Evolutionary conservation across 495 filamentous ascomycete genomes (phyloP), one percentile per base, ranked within the genome.

Genomic region (Evansstolkia leycettana): DNA sequence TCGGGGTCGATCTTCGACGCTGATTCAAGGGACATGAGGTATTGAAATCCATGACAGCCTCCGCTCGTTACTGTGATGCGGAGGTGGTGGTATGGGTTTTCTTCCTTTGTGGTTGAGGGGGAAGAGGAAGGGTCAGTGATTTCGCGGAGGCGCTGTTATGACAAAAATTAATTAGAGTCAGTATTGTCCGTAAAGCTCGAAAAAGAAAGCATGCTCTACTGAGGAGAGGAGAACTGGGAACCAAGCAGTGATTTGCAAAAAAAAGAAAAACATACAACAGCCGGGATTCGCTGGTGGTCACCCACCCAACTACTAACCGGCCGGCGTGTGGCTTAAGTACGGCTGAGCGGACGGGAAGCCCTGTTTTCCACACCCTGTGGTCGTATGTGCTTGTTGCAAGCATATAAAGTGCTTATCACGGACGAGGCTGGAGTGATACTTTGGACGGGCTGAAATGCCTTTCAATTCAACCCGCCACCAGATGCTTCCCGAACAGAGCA

Each of bases 41-140:
- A 98, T 57, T 98, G 90, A 60, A 98, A 96, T 13, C 90, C 90
- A 61, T 98, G 92, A 58, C 90, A 98, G 24, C 90, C 90, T 39
- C 90, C 90, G 31, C 75, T 80, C 41, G 90, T 84, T 17, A 98
- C 88, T 27, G 83, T 80, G 47, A 98, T 80, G 28, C 90, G 84
- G 12, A 98, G 74, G 7, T 84, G 80, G 24, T 93, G 73, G 47
- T 79, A 63, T 2, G 88, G 83, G 60, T 93, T 92, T 30, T 67
- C 58, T 57, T 92, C 82, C 43, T 76, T 78, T 12, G 60, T 51
- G 28, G 57, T 53, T 33, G 55, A 64, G 18, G 56, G 57, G 26
- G 51, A 63, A 27, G 57, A 57, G 27, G 58, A 50, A 28, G 55
- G 62, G 43, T 63, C 57, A 37, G 66, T 70, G 35, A 73, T 72